Conservation (phyloP, 805 yeast genomes). For the Candida silvatica region DNA sequence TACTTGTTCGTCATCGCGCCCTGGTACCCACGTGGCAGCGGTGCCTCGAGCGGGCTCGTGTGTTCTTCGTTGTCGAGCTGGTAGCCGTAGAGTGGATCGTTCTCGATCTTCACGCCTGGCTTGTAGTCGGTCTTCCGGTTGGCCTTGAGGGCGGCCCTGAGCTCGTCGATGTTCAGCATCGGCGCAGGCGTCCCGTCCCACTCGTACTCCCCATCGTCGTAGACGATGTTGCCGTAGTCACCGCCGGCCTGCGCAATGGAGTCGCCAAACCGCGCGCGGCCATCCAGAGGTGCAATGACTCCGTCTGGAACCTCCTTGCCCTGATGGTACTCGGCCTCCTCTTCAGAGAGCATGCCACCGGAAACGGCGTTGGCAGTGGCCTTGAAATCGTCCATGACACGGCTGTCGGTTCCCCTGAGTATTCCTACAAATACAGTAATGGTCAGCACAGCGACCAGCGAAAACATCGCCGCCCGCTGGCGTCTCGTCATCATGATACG, state of each 20-base stretch:
- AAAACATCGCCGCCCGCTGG: no score
- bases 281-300: not conserved
- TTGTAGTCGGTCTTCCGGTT: not conserved
- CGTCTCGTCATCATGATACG: no score
- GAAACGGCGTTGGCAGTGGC: no score
- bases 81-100: slow-evolving; percentile 9
- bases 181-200: not conserved
- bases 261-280: not conserved
- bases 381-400: no score
- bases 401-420: no score
- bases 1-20: slow-evolving; percentile 16
- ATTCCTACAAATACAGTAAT: no score
- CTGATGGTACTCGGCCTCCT: no score
- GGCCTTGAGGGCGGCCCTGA: not conserved
- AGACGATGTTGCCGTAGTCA: not conserved
- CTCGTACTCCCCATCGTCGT: not conserved
- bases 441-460: no score
- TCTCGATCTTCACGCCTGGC: not conserved
- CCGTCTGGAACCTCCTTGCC: no score
- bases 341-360: no score
- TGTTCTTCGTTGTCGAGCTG: slow-evolving; percentile 12
- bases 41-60: slow-evolving; percentile 15
- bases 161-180: not conserved
- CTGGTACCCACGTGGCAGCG: slow-evolving; percentile 13
- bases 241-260: not conserved